Evolutionary conservation across 129 eudicot species (phyloP).

Genomic region (Flaveria trinervia): DNA sequence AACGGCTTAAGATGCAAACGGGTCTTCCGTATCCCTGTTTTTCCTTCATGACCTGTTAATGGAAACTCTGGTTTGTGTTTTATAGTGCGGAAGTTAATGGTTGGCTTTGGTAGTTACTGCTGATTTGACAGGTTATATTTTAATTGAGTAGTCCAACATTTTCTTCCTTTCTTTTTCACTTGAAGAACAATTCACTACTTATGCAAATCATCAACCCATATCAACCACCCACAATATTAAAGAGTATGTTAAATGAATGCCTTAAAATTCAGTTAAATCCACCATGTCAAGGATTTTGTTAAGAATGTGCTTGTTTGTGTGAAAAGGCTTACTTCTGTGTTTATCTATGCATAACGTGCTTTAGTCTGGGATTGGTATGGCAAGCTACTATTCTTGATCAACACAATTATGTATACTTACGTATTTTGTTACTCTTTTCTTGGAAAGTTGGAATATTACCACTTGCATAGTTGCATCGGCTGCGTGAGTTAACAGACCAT

Average conservation of each 20-base stretch:
- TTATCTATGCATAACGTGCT: background rate
- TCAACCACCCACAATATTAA: background rate
- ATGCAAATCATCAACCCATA: background rate
- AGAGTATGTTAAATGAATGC: background rate
- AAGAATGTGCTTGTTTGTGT: background rate
- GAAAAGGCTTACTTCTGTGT: slow-evolving; percentile 1
- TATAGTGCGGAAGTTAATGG: background rate
- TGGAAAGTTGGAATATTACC: background rate
- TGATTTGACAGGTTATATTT: background rate
- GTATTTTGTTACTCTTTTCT: slow-evolving; percentile 3
- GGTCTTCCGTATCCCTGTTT: background rate
- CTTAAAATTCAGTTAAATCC: background rate
- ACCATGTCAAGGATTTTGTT: background rate
- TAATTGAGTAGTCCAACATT: background rate
- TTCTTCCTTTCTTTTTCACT: slow-evolving; percentile 1
- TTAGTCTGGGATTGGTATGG: background rate
- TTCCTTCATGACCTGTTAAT: background rate
- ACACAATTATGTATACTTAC: background rate
- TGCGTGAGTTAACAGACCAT: background rate
- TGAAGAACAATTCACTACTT: background rate
- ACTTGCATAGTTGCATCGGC: background rate
- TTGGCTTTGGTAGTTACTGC: background rate
- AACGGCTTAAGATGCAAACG: background rate
- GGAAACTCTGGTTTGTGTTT: background rate
- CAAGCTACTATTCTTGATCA: background rate